A percentile compares a stretch with the other conserved stretches of the same genome.
phyloP scores from a whole-genome alignment of 2,329 filamentous ascomycete genomes.

The Raffaelea ambrosiae region DNA sequence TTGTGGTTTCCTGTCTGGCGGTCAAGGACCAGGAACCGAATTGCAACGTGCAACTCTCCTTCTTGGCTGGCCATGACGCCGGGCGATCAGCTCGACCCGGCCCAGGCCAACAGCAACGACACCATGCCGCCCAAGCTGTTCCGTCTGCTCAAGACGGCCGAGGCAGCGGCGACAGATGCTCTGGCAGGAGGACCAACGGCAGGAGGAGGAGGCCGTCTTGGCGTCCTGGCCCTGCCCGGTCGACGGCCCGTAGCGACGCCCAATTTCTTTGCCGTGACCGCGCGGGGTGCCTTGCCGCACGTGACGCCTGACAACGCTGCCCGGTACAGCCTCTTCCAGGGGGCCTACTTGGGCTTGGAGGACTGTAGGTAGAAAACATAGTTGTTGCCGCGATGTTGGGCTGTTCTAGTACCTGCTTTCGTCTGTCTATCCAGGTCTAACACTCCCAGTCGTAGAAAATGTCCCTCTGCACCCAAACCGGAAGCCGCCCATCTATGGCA shows the following conservation, averaged over 20 bases:
- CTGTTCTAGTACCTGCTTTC: no score
- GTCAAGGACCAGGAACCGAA: no score
- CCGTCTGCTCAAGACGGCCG: conserved; percentile 9
- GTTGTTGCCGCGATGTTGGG: background rate
- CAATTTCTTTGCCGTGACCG: conserved; percentile 70
- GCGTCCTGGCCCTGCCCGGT: conserved; percentile 52
- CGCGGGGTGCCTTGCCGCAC: conserved; percentile 79
- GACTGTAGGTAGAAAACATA: conserved; percentile 71
- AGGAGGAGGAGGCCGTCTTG: conserved; percentile 47
- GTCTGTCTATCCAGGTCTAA: no score
- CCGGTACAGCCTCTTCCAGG: conserved; percentile 55
- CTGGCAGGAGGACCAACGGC: conserved; percentile 21
- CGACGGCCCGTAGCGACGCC: conserved; percentile 70
- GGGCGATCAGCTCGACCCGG: no score
- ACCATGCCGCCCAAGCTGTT: conserved; percentile 6
- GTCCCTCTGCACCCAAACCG: conserved; percentile 5
- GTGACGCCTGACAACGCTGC: conserved; percentile 75
- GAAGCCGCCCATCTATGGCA: conserved; percentile 9
- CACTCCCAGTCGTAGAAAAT: conserved; percentile 9
- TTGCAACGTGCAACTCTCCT: no score
- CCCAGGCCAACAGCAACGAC: no score
- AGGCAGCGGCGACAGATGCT: conserved; percentile 21
- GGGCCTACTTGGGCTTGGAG: conserved; percentile 76
- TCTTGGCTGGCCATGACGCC: no score
- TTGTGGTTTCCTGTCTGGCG: no score